Percentiles rank a stretch among this genome's conserved stretches.
Conservation (phyloP, 257 asterid genomes). For the Salvia miltiorrhiza region DNA sequence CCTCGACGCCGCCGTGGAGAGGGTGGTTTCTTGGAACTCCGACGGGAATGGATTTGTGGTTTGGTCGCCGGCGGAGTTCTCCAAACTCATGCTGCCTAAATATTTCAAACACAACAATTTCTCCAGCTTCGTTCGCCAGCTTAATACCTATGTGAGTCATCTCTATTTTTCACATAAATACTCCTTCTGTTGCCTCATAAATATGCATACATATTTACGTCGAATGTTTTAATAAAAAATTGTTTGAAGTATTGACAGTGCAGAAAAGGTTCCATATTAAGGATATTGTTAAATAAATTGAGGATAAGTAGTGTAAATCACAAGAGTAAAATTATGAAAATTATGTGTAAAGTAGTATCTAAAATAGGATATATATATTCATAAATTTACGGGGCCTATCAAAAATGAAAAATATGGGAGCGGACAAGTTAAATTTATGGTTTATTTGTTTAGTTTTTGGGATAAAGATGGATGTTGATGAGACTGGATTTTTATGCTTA, state of each 20-base stretch:
- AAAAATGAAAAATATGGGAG: no score
- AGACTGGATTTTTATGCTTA: not conserved
- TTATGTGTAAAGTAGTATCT: no score
- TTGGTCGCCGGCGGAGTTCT: conserved; percentile 45
- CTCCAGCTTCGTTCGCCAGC: conserved; percentile 39
- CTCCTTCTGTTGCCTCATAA: no score
- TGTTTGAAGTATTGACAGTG: no score
- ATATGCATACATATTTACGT: no score
- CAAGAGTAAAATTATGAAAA: no score
- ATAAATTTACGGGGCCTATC: no score
- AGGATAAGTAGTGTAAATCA: no score
- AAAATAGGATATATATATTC: no score
- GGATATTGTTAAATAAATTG: no score
- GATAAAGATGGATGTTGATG: not conserved
- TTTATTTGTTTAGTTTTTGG: not conserved
- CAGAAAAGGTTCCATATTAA: no score
- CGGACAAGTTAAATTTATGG: not conserved
- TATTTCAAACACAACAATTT: conserved; percentile 32
- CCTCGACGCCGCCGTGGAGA: conserved; percentile 23
- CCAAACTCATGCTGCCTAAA: conserved; percentile 35
- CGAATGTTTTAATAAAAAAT: no score
- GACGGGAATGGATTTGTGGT: conserved; percentile 45
- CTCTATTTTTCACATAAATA: not conserved
- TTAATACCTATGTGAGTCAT: conserved; percentile 42
- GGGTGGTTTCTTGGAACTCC: conserved; percentile 39